These are phyloP conservation scores for Silene conica DNA, from an alignment of 148 eudicot species.

Conservation along the genomic window DNA sequence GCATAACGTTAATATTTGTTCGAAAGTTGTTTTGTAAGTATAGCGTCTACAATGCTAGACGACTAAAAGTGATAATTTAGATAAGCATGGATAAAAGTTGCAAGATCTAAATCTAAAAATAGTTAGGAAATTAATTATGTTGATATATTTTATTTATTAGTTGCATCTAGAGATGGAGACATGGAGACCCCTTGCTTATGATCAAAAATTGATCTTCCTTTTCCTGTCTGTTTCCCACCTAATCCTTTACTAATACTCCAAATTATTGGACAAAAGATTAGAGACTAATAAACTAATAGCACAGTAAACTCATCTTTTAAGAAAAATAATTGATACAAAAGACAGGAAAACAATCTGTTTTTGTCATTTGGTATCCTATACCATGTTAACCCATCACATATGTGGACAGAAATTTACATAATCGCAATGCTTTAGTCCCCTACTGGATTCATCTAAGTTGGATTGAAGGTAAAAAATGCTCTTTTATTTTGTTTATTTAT, in stretches of 20 bases:
- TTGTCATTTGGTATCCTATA: not conserved
- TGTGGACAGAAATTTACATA: not conserved
- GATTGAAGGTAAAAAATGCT: no score
- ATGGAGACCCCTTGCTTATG: conserved; percentile 19
- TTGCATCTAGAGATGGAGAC: conserved; percentile 14
- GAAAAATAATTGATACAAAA: not conserved
- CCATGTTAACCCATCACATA: not conserved
- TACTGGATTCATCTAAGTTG: no score
- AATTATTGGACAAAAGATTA: not conserved
- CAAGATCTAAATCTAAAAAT: conserved; percentile 11
- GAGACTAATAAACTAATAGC: not conserved
- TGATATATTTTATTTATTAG: no score
- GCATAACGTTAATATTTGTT: no score
- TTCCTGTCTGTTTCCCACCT: conserved; percentile 21
- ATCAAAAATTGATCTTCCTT: conserved; percentile 18
- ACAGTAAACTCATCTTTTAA: no score
- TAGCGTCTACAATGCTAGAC: no score
- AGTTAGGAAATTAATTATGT: not conserved
- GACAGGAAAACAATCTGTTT: not conserved
- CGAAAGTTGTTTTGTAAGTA: no score
- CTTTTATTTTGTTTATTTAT: no score
- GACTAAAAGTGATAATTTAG: no score
- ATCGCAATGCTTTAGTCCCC: not conserved
- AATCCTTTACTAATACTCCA: conserved; percentile 6
- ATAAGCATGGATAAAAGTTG: no score